Percentiles rank a stretch among this genome's conserved stretches.
phyloP scores from a whole-genome alignment of 805 yeast species.

The Dipodascus geniculatus region DNA sequence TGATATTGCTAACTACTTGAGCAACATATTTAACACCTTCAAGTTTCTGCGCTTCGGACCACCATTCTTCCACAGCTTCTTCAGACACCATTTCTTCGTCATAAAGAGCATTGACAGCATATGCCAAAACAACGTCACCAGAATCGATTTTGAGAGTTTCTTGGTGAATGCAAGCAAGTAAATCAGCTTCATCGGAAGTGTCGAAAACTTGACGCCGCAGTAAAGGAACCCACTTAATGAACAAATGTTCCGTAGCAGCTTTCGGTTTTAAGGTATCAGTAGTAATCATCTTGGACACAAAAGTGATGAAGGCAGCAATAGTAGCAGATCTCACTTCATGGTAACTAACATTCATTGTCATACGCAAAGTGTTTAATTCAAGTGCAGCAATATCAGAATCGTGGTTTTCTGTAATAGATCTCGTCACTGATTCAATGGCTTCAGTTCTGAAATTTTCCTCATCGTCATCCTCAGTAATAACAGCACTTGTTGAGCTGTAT shows the following conservation, averaged over 20 bases:
- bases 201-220: slow-evolving; percentile 81
- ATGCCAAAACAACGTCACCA: slow-evolving; percentile 37
- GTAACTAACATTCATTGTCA: slow-evolving; percentile 95
- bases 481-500: slow-evolving; percentile 20
- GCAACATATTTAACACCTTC: neutral
- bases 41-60: slow-evolving; percentile 34
- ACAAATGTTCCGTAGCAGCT: slow-evolving; percentile 65
- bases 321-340: slow-evolving; percentile 87
- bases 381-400: slow-evolving; percentile 85
- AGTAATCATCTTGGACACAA: slow-evolving; percentile 61
- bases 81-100: slow-evolving; percentile 78
- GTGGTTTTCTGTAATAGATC: slow-evolving; percentile 88
- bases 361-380: slow-evolving; percentile 86
- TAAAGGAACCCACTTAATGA: slow-evolving; percentile 71
- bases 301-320: slow-evolving; percentile 51
- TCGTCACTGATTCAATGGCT: slow-evolving; percentile 85
- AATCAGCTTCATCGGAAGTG: slow-evolving; percentile 62
- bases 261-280: slow-evolving; percentile 69
- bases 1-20: neutral
- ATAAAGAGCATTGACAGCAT: slow-evolving; percentile 51
- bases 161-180: slow-evolving; percentile 38
- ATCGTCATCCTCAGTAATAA: slow-evolving; percentile 39
- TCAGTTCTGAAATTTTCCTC: slow-evolving; percentile 77
- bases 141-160: slow-evolving; percentile 30
- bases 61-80: slow-evolving; percentile 72